Percentiles rank a stretch among this genome's conserved stretches.
Conservation (phyloP, 768 basidiomycete genomes). For the Leccinum uliginosum region DNA sequence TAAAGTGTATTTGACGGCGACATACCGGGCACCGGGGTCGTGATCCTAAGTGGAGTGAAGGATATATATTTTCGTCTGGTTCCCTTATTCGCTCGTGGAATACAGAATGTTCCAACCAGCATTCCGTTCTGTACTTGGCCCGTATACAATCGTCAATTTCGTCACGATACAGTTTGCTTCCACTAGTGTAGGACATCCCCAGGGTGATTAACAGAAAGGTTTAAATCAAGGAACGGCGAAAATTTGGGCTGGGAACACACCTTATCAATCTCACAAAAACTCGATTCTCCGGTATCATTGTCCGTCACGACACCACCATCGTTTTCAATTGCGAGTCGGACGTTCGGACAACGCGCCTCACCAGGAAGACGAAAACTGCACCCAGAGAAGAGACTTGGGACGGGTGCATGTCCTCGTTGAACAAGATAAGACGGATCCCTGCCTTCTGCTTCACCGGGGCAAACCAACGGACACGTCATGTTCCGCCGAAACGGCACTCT, state of each 20-base stretch:
- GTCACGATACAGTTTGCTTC: constrained; percentile 60
- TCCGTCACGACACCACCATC: constrained; percentile 49
- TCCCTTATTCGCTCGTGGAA: constrained; percentile 68
- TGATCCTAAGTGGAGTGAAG: constrained; percentile 60
- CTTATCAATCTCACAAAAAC: constrained; percentile 75
- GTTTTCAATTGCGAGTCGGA: constrained; percentile 56
- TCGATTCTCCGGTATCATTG: constrained; percentile 47
- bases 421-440: constrained; percentile 3
- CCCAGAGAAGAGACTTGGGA: constrained; percentile 46
- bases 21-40: constrained; percentile 57
- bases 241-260: constrained; percentile 34
- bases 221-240: neutral
- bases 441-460: constrained; percentile 16
- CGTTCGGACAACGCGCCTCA: constrained; percentile 56
- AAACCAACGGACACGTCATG: constrained; percentile 22
- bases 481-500: constrained; percentile 43
- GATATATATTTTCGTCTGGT: constrained; percentile 64
- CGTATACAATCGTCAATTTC: constrained; percentile 47
- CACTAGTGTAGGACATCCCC: constrained; percentile 38
- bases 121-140: constrained; percentile 76
- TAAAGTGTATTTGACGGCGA: neutral
- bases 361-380: constrained; percentile 57
- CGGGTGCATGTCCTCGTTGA: neutral
- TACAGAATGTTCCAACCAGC: constrained; percentile 88
- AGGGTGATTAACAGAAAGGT: neutral